These are phyloP conservation scores for Lyophyllum decastes DNA, from an alignment of 768 basidiomycete species.

Conservation along the genomic window DNA sequence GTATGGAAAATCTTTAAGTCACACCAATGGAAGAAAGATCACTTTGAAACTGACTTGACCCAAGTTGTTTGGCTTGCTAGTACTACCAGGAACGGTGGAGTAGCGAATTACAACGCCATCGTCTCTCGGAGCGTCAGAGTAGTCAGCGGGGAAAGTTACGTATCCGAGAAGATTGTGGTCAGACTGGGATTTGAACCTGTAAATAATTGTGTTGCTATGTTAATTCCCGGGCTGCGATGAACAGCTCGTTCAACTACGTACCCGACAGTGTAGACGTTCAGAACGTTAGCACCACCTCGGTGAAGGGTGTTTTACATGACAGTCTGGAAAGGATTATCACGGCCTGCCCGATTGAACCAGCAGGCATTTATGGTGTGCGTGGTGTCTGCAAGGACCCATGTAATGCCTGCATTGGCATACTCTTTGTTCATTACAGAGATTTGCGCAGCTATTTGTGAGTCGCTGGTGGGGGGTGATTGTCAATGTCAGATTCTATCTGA, in stretches of 20 bases:
- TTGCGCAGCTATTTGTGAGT: slow-evolving; percentile 36
- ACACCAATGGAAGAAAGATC: slow-evolving; percentile 6
- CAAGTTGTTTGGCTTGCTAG: slow-evolving; percentile 40
- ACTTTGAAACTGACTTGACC: slow-evolving; percentile 35
- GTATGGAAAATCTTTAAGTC: slow-evolving; percentile 2
- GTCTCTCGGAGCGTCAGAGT: slow-evolving; percentile 37
- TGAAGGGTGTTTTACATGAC: slow-evolving; percentile 50
- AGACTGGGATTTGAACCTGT: slow-evolving; percentile 36
- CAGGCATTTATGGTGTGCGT: slow-evolving; percentile 41
- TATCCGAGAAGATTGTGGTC: slow-evolving; percentile 52
- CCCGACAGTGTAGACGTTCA: slow-evolving; percentile 57
- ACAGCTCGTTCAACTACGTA: slow-evolving; percentile 18
- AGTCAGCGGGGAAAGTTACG: slow-evolving; percentile 51
- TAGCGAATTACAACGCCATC: slow-evolving; percentile 50
- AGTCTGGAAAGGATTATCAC: slow-evolving; percentile 35
- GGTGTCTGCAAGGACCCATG: slow-evolving; percentile 41
- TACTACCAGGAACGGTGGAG: slow-evolving; percentile 47
- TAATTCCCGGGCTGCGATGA: not conserved
- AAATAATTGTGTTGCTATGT: not conserved
- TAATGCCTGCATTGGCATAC: slow-evolving; percentile 37
- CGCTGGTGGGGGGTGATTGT: slow-evolving; percentile 21
- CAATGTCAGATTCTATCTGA: not conserved
- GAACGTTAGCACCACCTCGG: slow-evolving; percentile 35
- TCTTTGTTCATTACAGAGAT: slow-evolving; percentile 43
- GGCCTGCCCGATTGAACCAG: slow-evolving; percentile 50